Conservation (phyloP, 768 basidiomycete genomes). For the Pleurotus tuber-regium region DNA sequence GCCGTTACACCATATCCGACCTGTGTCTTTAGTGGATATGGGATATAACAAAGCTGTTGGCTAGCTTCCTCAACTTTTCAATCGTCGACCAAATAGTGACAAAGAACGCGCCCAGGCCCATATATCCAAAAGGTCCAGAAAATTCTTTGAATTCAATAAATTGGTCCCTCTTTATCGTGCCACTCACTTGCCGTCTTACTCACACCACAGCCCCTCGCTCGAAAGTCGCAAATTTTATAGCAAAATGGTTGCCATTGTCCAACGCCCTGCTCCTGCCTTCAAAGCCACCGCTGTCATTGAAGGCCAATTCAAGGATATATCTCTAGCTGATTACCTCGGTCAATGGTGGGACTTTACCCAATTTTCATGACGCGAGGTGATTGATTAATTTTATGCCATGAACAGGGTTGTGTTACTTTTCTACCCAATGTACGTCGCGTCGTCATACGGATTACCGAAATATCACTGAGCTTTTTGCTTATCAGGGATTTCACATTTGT, state of each 20-base stretch:
- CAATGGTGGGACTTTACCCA: slow-evolving; percentile 83
- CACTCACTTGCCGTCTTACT: not conserved
- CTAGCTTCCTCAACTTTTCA: too few species aligned
- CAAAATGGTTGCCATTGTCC: slow-evolving; percentile 65
- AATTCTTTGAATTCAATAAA: not conserved
- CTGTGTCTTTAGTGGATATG: too few species aligned
- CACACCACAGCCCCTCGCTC: too few species aligned
- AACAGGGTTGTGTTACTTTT: slow-evolving; percentile 89
- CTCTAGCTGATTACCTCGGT: slow-evolving; percentile 70
- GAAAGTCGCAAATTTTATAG: too few species aligned
- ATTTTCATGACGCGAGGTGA: too few species aligned
- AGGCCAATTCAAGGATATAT: slow-evolving; percentile 74
- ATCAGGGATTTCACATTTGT: slow-evolving; percentile 83
- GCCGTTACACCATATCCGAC: slow-evolving; percentile 57
- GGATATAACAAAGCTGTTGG: too few species aligned
- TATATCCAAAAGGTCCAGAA: not conserved
- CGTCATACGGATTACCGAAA: too few species aligned
- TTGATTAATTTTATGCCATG: too few species aligned
- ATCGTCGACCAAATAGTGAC: not conserved
- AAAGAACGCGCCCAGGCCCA: slow-evolving; percentile 2
- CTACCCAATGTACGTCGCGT: slow-evolving; percentile 77
- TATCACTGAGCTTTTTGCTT: too few species aligned
- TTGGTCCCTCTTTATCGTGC: not conserved
- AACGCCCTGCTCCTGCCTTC: slow-evolving; percentile 85
- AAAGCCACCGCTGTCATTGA: slow-evolving; percentile 71